Base-by-base conservation (phyloP, 1,284 basidiomycete species). In the Microbotryomycetes sp. region DNA sequence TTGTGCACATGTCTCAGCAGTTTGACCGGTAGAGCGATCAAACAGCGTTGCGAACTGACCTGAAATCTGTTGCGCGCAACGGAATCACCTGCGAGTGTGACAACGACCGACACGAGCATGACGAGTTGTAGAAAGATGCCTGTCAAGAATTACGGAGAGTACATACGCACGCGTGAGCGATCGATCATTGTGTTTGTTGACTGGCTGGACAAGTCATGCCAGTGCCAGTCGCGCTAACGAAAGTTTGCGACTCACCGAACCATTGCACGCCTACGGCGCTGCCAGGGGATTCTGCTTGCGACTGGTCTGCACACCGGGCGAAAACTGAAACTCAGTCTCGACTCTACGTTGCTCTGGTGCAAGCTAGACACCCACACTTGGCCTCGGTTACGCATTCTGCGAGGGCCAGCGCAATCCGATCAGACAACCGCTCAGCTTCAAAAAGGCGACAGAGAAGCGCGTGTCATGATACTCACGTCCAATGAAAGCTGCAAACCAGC, bases 171-270 rank as follows among this genome's bases (percentile, higher is more conserved):
- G 45, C 45, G n/a, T 15, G 15, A 30, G 56, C 58, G 52, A 74
- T 32, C 9, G 32, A 16, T 15, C 15, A 15, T 51, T 15, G 16
- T 16, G 15, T 15, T 25, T 16, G 49, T 26, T 25, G 26, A 28
- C 15, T 32, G 56, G 47, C 6, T 16, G 22, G 15, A 7, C 28
- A 6, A 36, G 0, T n/a, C 28, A 7, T 3, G 2, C n/a, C 6
- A 42, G 0, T 4, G 5, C 49, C 7, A 19, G 59, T 48, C n/a
- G n/a, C n/a, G n/a, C n/a, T n/a, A n/a, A n/a, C n/a, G n/a, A n/a
- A n/a, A n/a, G n/a, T n/a, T n/a, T n/a, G n/a, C 72, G 86, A 94
- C 74, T 94, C 92, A 71, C 84, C 86, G 78, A 97, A 98, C 93
- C 93, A 97, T 54, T 89, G 80, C 0, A 82, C 79, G 53, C 87